These are phyloP conservation scores for Cinnamomum chago DNA, from an alignment of 164 flowering plant genomes.

Conservation along the genomic window DNA sequence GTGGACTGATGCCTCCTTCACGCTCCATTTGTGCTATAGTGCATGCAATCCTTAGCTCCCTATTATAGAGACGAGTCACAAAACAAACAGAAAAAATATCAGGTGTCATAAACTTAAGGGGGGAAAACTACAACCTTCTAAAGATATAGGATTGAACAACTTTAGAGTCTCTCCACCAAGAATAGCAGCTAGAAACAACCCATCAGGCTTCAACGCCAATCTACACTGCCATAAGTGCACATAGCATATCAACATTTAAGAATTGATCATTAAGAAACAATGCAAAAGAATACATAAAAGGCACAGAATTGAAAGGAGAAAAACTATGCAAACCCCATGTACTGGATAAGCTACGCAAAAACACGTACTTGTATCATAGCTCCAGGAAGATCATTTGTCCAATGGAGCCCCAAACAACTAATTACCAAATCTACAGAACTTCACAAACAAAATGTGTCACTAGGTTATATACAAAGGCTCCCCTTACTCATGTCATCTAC, in stretches of 20 bases:
- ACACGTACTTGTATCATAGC: slow-evolving; percentile 86
- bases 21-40: slow-evolving; percentile 97
- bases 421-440: slow-evolving; percentile 85
- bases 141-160: slow-evolving; percentile 28
- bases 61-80: slow-evolving; percentile 14
- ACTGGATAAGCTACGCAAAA: slow-evolving; percentile 4
- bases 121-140: not conserved
- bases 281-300: not conserved
- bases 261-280: not conserved
- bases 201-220: slow-evolving; percentile 94
- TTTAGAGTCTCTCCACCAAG: slow-evolving; percentile 96
- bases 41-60: slow-evolving; percentile 93
- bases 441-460: slow-evolving; percentile 11
- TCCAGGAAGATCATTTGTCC: slow-evolving; percentile 99
- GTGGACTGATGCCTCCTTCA: slow-evolving; percentile 98
- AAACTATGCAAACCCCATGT: not conserved
- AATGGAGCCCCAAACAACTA: slow-evolving; percentile 95
- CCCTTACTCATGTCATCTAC: not conserved
- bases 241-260: slow-evolving; percentile 12
- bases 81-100: slow-evolving; percentile 5
- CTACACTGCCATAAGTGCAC: slow-evolving; percentile 56
- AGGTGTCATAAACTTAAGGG: not conserved
- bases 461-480: not conserved
- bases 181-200: slow-evolving; percentile 91
- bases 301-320: not conserved